Evolutionary conservation across 129 eudicot genomes (phyloP).

Genomic region (Saussurea involucrata): DNA sequence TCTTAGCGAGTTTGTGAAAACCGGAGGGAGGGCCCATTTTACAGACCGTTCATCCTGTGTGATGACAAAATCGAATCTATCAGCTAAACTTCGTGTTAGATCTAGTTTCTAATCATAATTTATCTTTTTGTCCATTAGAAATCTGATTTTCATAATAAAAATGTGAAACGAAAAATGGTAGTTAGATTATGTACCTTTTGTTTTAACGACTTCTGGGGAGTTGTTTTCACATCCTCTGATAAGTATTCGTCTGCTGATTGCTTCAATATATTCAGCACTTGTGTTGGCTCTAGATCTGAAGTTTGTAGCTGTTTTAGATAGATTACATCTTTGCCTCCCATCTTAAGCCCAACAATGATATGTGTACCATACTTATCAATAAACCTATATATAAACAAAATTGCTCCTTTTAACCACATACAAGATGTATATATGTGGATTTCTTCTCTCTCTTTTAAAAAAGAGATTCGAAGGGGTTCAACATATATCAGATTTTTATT

Average conservation of each 20-base stretch:
- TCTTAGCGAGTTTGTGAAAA: conserved; percentile 46
- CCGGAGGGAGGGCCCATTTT: conserved; percentile 35
- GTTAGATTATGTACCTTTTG: conserved; percentile 45
- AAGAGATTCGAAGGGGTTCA: no score
- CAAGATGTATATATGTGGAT: no score
- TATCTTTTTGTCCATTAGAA: no score
- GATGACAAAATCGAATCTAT: neutral
- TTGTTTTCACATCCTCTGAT: conserved; percentile 29
- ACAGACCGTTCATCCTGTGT: conserved; percentile 43
- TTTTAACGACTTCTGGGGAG: conserved; percentile 20
- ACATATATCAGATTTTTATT: no score
- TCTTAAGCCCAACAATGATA: conserved; percentile 88
- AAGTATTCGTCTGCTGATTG: conserved; percentile 72
- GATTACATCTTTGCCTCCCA: conserved; percentile 98
- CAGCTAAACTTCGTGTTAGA: conserved; percentile 4
- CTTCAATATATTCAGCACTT: conserved; percentile 76
- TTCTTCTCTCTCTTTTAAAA: no score
- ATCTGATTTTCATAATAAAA: neutral
- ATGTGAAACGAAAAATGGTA: neutral
- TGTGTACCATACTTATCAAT: conserved; percentile 95
- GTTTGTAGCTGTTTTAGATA: conserved; percentile 81
- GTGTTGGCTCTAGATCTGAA: conserved; percentile 68
- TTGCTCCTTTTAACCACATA: neutral
- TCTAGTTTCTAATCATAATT: neutral
- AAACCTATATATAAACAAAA: conserved; percentile 47